Evolutionary conservation across 768 basidiomycete genomes (phyloP), one percentile per base, ranked within the genome.

Genomic region (Aureoboletus auriporus): DNA sequence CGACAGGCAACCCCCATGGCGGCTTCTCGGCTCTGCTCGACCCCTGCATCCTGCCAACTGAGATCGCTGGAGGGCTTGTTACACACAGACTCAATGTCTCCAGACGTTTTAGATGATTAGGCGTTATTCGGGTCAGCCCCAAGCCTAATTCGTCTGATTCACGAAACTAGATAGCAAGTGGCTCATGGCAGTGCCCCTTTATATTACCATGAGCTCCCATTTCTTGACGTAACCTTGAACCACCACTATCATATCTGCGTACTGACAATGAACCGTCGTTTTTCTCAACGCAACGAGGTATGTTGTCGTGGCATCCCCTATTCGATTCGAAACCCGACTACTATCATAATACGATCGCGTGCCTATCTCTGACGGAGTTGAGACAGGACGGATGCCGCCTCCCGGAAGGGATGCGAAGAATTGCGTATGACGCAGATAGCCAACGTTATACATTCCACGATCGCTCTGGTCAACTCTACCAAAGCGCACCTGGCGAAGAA

Each of bases 341-440:
- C 35, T 28, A 35, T 46, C 12, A 23, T 10, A 6, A 23, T 38
- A 5, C 20, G 17, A 10, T 11, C 30, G 12, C 14, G 16, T 8
- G 26, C 34, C 28, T 11, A 7, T 44, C 9, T 26, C 46, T 47
- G 16, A 10, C 39, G 40, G 41, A 50, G 8, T 40, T 48, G 33
- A n/a, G 31, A 47, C 42, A 74, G 71, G 75, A 72, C 46, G 13
- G 61, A 51, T 54, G 48, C 42, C 67, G 67, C 36, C 67, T 68
- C 33, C 67, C 67, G 8, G 69, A 68, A 28, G 79, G 79, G 27
- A 66, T 80, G 57, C 70, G 66, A 43, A 70, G 80, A 6, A 67
- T 78, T 10, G 75, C 64, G 2, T 82, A 82, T 47, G 80, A 83
- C 51, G 70, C 77, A 0, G 80, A 82, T 46, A 71, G 74, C 0